Evolutionary conservation across 305 asterid species (phyloP).

Genomic region (Ajuga reptans): DNA sequence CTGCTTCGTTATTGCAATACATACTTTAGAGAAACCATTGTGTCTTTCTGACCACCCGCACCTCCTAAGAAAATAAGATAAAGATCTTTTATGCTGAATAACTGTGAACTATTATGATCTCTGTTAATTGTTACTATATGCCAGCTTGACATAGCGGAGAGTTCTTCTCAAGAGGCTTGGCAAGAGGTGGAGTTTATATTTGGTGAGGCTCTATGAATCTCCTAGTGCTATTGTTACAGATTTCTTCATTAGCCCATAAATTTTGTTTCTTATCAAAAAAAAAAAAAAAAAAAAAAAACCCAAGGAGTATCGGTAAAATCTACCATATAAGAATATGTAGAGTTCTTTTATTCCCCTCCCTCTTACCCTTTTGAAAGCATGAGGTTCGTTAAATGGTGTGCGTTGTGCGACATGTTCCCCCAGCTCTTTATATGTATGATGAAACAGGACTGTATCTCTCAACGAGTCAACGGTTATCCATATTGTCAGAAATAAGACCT

Average conservation of each 20-base stretch:
- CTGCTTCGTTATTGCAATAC: not conserved
- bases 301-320: not conserved
- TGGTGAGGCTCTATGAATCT: slow-evolving; percentile 49
- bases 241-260: not conserved
- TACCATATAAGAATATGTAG: not conserved
- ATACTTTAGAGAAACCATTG: not conserved
- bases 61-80: not conserved
- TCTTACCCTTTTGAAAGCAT: not conserved
- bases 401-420: not conserved
- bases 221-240: slow-evolving; percentile 6
- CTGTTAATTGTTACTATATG: not conserved
- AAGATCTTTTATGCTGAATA: not conserved
- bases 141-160: slow-evolving; percentile 88
- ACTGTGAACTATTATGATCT: not conserved
- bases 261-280: too few relatives aligned
- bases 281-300: too few relatives aligned
- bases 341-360: too few relatives aligned
- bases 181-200: slow-evolving; percentile 77
- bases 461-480: not conserved
- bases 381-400: not conserved
- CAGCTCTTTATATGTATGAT: too few relatives aligned
- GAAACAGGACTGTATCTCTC: not conserved
- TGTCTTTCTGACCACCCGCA: not conserved
- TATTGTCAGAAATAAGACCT: not conserved
- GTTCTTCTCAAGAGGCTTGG: slow-evolving; percentile 74